A percentile compares a stretch with the other conserved stretches of the same genome.
phyloP scores from a whole-genome alignment of 2,329 filamentous ascomycete species.

The Exophiala alcalophila region DNA sequence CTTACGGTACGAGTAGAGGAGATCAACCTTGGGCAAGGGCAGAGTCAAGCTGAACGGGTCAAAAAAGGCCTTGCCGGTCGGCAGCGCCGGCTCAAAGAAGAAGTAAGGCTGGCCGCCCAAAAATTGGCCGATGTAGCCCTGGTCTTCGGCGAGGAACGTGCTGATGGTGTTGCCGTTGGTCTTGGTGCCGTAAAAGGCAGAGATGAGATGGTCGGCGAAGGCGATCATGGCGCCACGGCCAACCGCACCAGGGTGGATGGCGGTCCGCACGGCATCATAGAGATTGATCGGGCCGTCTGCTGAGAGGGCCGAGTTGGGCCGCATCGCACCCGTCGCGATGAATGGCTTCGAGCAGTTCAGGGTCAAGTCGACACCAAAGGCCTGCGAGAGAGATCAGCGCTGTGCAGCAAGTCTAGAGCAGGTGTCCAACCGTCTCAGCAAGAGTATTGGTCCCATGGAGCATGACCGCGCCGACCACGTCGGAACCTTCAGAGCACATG shows the following conservation, averaged over 20 bases:
- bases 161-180: slow-evolving; percentile 62
- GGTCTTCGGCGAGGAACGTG: slow-evolving; percentile 59
- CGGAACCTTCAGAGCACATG: slow-evolving; percentile 32
- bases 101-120: slow-evolving; percentile 59
- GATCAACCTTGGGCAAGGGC: too few relatives aligned
- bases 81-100: slow-evolving; percentile 54
- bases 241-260: slow-evolving; percentile 45
- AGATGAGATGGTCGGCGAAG: slow-evolving; percentile 60
- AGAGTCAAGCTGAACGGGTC: too few relatives aligned
- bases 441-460: slow-evolving; percentile 66
- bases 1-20: too few relatives aligned
- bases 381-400: too few relatives aligned
- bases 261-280: slow-evolving; percentile 58
- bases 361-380: slow-evolving; percentile 61
- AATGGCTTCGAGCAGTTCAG: slow-evolving; percentile 58
- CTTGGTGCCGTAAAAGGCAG: slow-evolving; percentile 59
- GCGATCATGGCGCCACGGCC: slow-evolving; percentile 59
- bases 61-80: slow-evolving; percentile 50
- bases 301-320: slow-evolving; percentile 60
- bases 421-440: too few relatives aligned
- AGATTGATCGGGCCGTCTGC: slow-evolving; percentile 64
- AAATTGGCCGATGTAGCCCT: slow-evolving; percentile 57
- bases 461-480: slow-evolving; percentile 52
- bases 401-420: too few relatives aligned
- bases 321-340: slow-evolving; percentile 61